Base-by-base conservation (phyloP, 768 basidiomycete species). In the Xerocomellus dryophilus region DNA sequence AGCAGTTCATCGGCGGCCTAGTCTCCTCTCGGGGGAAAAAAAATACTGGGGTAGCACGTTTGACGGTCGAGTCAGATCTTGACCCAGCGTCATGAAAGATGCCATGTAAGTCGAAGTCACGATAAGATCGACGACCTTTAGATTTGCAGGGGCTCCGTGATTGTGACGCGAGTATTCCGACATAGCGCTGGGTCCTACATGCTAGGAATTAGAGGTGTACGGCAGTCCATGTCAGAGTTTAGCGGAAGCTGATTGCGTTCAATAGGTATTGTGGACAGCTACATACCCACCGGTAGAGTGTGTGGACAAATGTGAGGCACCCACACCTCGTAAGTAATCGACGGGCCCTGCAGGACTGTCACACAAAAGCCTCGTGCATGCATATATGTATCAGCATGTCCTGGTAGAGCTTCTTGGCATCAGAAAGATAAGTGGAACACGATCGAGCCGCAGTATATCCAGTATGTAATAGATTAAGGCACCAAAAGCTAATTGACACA, bases 401-500 rank as follows among this genome's bases (percentile, higher is more conserved):
- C 46, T 41, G 4, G 43, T 40, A 43, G 49, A 45, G 31, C 18
- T 55, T 18, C 11, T 49, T 32, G 12, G 14, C 47, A 49, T 57
- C 55, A 54, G 51, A 62, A 51, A 48, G 43, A 44, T 50, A 15
- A 17, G 40, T 29, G 44, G 41, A 56, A 50, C 54, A 53, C 38
- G 48, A 45, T 51, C 58, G 18, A 47, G 53, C 48, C 58, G 50
- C 43, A 52, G 53, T 60, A 56, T 62, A 66, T 63, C 57, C 58
- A 60, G 51, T 25, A 25, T 25, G 23, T 40, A 51, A 40, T 59
- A 65, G 50, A 67, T 60, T 60, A 57, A 59, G 53, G 53, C 38
- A 60, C 54, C 45, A 43, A 47, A 43, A 25, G 43, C 53, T 53
- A 49, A 50, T 47, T 53, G 47, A 59, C 53, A 59, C 54, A 46